Evolutionary conservation across 108 stramenopile species (phyloP), one percentile per base, ranked within the genome.

Genomic region (Nitzschia sp.): DNA sequence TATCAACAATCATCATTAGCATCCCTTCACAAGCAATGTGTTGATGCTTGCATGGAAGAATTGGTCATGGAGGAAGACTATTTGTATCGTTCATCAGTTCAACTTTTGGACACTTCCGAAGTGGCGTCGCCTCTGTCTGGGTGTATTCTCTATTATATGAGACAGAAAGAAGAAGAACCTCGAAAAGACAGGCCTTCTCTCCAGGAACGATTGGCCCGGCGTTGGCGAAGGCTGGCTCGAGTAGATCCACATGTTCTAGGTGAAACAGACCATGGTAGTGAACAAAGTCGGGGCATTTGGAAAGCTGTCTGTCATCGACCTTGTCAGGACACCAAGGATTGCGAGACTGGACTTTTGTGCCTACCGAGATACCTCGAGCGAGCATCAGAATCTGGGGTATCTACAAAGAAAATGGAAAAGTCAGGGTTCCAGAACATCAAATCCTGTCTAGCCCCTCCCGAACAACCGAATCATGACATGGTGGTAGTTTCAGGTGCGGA

Each of bases 401-500:
- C 50, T 37, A 44, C 53, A 48, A 44, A 44, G 19, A 34, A 34
- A 5, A 1, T 34, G 48, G 48, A 50, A 50, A 34, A 1, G 5
- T 34, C 29, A 34, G 29, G 29, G 29, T 5, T 34, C 3, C 29
- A 34, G 1, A 1, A 34, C 29, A 53, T n/a, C 43, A 10, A 48
- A 21, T 44, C 17, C 0, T 53, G 64, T 17, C 51, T 8, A 52
- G 46, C 17, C n/a, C 64, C 29, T 34, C 51, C 14, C 2, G 22
- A 51, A 6, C 14, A 11, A 37, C 51, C 14, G 0, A 2, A 29
- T 6, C 15, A 22, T 12, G 64, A 70, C n/a, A 53, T 78, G 53
- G 41, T 73, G 39, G 51, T 78, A 48, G 71, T 78, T 48, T 51
- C 77, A 6, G 77, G 60, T 42, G 57, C 71, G 2, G 64, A 58